These are phyloP conservation scores for Forsythia suspensa DNA, from an alignment of 257 asterid species.

Conservation along the genomic window DNA sequence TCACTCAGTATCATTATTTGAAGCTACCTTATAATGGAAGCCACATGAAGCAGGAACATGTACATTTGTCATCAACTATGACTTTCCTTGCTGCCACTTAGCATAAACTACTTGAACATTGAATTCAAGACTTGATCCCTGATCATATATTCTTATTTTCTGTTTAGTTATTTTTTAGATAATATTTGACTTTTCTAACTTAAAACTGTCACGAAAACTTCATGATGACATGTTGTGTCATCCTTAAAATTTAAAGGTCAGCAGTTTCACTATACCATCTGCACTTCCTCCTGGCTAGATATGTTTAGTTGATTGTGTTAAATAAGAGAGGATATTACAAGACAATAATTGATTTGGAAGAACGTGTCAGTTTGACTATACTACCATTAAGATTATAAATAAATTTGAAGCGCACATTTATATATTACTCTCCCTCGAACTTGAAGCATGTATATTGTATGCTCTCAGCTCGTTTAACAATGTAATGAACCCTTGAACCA, in stretches of 20 bases:
- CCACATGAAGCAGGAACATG: neutral
- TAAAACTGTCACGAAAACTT: neutral
- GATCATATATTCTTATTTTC: neutral
- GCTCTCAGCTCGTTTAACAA: too few relatives aligned
- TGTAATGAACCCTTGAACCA: too few relatives aligned
- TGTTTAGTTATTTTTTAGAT: neutral
- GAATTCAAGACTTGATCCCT: neutral
- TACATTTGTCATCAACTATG: neutral
- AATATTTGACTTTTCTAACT: neutral
- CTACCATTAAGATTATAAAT: too few relatives aligned
- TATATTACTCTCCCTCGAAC: too few relatives aligned
- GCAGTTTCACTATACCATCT: neutral
- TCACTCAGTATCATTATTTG: constrained; percentile 10
- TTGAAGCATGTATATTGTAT: too few relatives aligned
- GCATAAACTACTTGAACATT: neutral
- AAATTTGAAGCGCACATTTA: too few relatives aligned
- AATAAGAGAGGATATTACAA: too few relatives aligned
- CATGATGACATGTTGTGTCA: neutral
- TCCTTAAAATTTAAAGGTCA: neutral
- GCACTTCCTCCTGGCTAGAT: constrained; percentile 6
- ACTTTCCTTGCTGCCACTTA: neutral
- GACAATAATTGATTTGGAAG: too few relatives aligned
- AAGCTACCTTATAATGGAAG: constrained; percentile 7
- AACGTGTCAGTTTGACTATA: too few relatives aligned
- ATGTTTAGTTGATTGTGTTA: neutral